Evolutionary conservation across 202 grass and related monocot species (phyloP).

Genomic region (Sporobolus alterniflorus): DNA sequence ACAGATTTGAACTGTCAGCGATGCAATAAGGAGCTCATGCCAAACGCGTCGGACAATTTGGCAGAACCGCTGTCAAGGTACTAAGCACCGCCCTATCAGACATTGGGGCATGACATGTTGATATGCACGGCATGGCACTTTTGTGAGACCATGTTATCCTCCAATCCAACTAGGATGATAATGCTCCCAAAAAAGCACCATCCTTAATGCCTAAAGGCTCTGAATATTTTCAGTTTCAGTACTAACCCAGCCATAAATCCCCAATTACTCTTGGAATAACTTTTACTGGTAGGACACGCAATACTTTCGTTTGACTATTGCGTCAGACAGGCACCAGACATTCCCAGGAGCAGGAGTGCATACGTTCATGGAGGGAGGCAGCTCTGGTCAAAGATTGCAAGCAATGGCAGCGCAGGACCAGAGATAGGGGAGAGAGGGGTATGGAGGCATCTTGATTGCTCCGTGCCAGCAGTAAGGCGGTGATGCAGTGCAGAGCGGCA

Average conservation of each 20-base stretch:
- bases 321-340: not conserved
- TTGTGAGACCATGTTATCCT: not conserved
- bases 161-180: not conserved
- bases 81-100: not conserved
- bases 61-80: slow-evolving; percentile 2
- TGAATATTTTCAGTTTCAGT: not conserved
- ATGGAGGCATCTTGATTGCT: slow-evolving; percentile 44
- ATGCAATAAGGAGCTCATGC: not conserved
- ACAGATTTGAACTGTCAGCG: slow-evolving; percentile 2
- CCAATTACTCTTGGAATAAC: not conserved
- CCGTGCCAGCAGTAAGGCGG: slow-evolving; percentile 32
- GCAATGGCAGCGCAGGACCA: slow-evolving; percentile 30
- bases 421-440: slow-evolving; percentile 10
- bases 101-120: not conserved
- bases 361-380: not conserved
- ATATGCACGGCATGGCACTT: slow-evolving; percentile 14
- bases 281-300: too few species aligned
- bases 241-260: slow-evolving; percentile 28
- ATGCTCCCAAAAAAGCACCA: not conserved
- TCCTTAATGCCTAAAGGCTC: not conserved
- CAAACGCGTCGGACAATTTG: slow-evolving; percentile 16
- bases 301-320: too few species aligned
- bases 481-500: slow-evolving; percentile 44
- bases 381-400: slow-evolving; percentile 46
- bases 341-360: too few species aligned